Evolutionary conservation across 2,329 filamentous ascomycete genomes (phyloP), one percentile per base, ranked within the genome.

Genomic region (Neofusicoccum laricinum): DNA sequence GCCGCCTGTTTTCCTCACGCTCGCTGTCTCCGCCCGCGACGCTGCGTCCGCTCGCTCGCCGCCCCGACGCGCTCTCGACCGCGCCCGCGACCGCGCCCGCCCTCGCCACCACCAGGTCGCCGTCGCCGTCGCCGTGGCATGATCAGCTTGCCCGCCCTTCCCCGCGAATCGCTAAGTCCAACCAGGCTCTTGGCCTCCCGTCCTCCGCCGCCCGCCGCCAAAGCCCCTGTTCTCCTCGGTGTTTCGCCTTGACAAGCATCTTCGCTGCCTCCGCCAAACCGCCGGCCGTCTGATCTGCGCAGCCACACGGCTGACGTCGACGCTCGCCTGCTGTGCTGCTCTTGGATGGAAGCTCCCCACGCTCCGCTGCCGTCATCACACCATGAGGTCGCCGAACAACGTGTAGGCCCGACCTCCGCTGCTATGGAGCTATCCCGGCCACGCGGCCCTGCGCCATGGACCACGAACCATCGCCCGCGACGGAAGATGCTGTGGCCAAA

Each of bases 291-390:
- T 63, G 59, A 53, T 63, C 48, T 41, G 48, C 59, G 59, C 48
- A 63, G 46, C 59, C 59, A 51, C 25, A 53, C 46, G 59, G 59
- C 59, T 63, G 59, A 63, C 58, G 58, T 48, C 41, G 58, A 61
- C 58, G 58, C 14, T 19, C 34, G 59, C 46, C 53, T 34, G 48
- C 59, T 17, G 30, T 19, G 59, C 45, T 51, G 46, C 59, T 43
- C 59, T 63, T 63, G 59, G 59, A 63, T 63, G 59, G 59, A 63
- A 63, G 46, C 53, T 58, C 38, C 21, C 53, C 53, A 34, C 53
- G 38, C 53, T 43, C 15, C 53, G 21, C 53, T 15, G 53, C 43
- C 38, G 53, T 38, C 40, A 58, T 17, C 53, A 45, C 53, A 58
- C 21, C 53, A 63, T 63, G 59, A 53, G 49, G 14, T 51, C 21